Percentiles rank a stretch among this genome's conserved stretches.
phyloP scores from a whole-genome alignment of 495 filamentous ascomycete genomes.

The Hypoxylon fragiforme region DNA sequence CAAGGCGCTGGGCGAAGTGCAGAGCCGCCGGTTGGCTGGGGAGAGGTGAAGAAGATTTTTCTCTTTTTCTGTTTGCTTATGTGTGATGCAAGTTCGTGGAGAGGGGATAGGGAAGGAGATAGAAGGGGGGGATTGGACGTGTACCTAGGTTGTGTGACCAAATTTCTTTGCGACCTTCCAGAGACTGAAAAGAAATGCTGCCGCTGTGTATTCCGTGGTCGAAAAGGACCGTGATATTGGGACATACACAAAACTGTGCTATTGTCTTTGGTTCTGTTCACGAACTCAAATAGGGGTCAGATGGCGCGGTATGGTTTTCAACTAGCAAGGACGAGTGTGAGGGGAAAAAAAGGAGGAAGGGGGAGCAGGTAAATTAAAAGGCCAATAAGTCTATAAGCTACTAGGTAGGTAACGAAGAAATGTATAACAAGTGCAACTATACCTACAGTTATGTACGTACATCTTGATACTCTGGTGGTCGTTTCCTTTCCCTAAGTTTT shows the following conservation, averaged over 20 bases:
- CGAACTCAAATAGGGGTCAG: too few relatives aligned
- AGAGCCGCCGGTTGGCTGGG: constrained; percentile 79
- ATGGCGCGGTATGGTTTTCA: too few relatives aligned
- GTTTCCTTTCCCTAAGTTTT: neutral
- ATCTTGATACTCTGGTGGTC: too few relatives aligned
- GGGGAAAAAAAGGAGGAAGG: neutral
- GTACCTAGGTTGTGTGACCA: too few relatives aligned
- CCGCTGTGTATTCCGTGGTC: too few relatives aligned
- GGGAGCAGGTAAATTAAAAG: constrained; percentile 3
- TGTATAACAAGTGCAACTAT: constrained; percentile 4
- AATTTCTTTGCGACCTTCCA: too few relatives aligned
- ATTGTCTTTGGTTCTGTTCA: too few relatives aligned
- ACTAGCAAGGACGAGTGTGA: neutral
- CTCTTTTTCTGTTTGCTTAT: neutral
- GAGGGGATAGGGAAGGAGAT: neutral
- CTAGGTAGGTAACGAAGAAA: constrained; percentile 13
- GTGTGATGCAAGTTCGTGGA: neutral
- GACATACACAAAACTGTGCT: too few relatives aligned
- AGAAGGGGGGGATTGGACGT: neutral
- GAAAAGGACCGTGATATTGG: too few relatives aligned
- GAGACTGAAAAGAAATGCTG: too few relatives aligned
- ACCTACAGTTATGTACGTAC: too few relatives aligned
- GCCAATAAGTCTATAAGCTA: too few relatives aligned
- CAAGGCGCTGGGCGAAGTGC: constrained; percentile 90
- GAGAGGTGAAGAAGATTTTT: constrained; percentile 55